phyloP scores from a whole-genome alignment of 108 stramenopile genomes.

The Nannochloropsis salina region DNA sequence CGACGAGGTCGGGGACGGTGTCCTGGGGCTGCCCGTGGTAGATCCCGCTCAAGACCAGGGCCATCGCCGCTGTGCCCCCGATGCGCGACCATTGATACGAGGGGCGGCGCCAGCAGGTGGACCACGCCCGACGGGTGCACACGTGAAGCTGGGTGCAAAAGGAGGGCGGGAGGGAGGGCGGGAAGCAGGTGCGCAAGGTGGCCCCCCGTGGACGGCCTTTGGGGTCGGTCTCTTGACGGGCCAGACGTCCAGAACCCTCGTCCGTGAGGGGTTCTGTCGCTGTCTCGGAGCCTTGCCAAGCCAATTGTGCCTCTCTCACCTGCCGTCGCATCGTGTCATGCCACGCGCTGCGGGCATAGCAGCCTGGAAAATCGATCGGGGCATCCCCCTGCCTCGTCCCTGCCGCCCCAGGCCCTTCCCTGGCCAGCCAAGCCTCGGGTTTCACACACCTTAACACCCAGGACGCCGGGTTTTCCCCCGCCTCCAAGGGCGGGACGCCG shows the following conservation, averaged over 20 bases:
- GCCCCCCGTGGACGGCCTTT: no score
- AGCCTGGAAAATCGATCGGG: no score
- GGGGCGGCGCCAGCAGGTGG: not conserved
- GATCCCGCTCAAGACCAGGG: not conserved
- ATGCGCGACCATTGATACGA: not conserved
- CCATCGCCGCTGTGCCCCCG: not conserved
- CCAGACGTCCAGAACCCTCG: no score
- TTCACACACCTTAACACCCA: conserved; percentile 72
- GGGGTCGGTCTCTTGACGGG: no score
- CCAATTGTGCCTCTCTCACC: no score
- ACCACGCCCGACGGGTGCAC: not conserved
- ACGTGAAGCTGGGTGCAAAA: not conserved
- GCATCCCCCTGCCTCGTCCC: not conserved
- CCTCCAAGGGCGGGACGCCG: not conserved
- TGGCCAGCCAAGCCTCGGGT: no score
- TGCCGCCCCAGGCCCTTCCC: not conserved
- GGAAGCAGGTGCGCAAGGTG: not conserved
- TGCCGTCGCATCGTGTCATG: no score
- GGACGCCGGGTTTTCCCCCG: conserved; percentile 64
- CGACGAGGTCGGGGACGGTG: not conserved
- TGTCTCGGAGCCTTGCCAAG: no score
- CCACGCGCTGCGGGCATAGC: no score
- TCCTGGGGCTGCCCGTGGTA: not conserved
- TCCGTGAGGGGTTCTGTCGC: no score
- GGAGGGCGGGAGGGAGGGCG: not conserved